Evolutionary conservation across 805 yeast genomes (phyloP), one percentile per base, ranked within the genome.

Genomic region (Hermanozyma aechmeae): DNA sequence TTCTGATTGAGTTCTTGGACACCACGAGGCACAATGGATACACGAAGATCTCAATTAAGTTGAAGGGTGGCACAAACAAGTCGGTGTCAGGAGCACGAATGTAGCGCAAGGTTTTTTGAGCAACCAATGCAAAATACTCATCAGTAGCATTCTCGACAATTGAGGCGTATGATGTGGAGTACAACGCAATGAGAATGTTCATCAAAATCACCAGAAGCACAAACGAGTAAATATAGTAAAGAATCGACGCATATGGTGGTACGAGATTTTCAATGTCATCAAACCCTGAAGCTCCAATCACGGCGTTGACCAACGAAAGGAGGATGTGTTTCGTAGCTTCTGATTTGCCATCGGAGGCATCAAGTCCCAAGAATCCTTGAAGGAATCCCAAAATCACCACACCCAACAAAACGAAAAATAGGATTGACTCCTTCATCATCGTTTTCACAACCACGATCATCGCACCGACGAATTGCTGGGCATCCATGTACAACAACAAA

Each of bases 71-170:
- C 15, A 83, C 86, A 49, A 73, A 85, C 23, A 84, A 80, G 46
- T 80, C 75, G 33, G 75, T 78, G 56, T 85, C 95, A 0, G 95
- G 95, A 0, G 95, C 95, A 42, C 95, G 67, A 30, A 84, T 75
- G 49, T 80, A 85, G 37, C 87, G 67, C 42, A 85, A 65, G 1
- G 93, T 83, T 61, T 85, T 83, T 37, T 80, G 80, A 4, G 95
- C 82, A 40, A 81, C 81, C 30, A 83, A 66, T 0, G 93, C 93
- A 61, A 84, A 69, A 48, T 79, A 85, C 50, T 85, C 95, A 46
- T 81, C 84, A 13, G 79, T 73, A 1, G 95, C 85, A 58, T 84
- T 82, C 26, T 73, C 89, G 28, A 78, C 79, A 38, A 85, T 84
- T 31, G 73, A 73, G 25, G 81, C 76, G 48, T 85, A 85, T 0